Conservation (phyloP, 2,329 filamentous ascomycete species). For the Fonsecaea pedrosoi region DNA sequence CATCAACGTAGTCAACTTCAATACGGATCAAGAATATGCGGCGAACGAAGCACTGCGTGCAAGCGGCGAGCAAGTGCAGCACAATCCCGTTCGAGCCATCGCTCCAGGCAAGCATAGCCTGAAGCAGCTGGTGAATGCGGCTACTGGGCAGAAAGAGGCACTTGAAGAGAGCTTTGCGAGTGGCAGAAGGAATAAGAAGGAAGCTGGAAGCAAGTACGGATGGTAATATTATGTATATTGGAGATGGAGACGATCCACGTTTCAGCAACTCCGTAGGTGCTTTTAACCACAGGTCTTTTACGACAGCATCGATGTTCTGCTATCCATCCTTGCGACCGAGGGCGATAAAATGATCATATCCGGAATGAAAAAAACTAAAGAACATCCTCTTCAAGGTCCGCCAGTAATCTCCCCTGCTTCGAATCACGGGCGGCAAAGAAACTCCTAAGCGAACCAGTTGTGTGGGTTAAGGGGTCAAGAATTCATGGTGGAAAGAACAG, state of each 20-base stretch:
- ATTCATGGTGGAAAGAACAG: not conserved
- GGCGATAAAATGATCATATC: not conserved
- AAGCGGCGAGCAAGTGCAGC: conserved; percentile 70
- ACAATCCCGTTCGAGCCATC: conserved; percentile 83
- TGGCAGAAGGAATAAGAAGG: conserved; percentile 77
- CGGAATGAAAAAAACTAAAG: not conserved
- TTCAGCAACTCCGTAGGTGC: not conserved
- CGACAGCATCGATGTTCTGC: not conserved
- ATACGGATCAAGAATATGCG: conserved; percentile 84
- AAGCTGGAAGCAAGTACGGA: conserved; percentile 82
- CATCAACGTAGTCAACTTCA: conserved; percentile 80
- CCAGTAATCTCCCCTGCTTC: not conserved
- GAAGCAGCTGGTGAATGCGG: conserved; percentile 83
- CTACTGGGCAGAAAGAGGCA: conserved; percentile 80
- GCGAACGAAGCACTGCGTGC: conserved; percentile 80
- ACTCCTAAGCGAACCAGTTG: no score
- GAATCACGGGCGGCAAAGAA: no score
- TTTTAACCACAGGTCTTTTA: not conserved
- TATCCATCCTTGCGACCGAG: no score
- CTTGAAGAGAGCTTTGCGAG: conserved; percentile 90
- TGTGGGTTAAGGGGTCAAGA: not conserved
- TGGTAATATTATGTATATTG: conserved; percentile 60
- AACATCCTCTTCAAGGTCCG: not conserved
- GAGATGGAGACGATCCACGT: not conserved
- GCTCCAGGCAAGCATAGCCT: conserved; percentile 89